These are phyloP conservation scores for Takakia lepidozioides DNA, from an alignment of 225 moss, liverwort and hornwort species.

Conservation along the genomic window DNA sequence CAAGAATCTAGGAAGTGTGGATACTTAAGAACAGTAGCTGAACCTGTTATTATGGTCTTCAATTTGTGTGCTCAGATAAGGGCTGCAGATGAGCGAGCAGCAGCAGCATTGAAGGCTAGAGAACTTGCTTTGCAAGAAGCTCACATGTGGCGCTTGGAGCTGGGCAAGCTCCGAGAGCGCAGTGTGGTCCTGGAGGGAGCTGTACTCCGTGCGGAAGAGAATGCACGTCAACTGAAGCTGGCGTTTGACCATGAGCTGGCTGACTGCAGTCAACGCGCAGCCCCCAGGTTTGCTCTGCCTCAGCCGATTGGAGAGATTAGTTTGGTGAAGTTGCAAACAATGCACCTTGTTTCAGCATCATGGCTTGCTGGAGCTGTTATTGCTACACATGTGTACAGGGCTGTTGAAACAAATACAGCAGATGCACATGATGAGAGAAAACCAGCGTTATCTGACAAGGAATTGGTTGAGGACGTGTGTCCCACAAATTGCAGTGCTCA, in stretches of 20 bases:
- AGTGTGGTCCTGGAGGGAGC: conserved; percentile 66
- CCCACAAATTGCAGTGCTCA: too few relatives aligned
- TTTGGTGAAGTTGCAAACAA: background rate
- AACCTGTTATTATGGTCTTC: too few relatives aligned
- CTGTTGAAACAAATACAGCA: too few relatives aligned
- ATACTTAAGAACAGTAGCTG: too few relatives aligned
- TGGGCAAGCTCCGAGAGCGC: conserved; percentile 60
- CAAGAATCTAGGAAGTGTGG: too few relatives aligned
- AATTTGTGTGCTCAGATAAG: too few relatives aligned
- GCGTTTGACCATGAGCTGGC: conserved; percentile 11
- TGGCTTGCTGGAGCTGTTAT: background rate
- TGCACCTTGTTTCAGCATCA: background rate
- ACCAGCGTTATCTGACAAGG: too few relatives aligned
- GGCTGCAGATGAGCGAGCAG: conserved; percentile 40
- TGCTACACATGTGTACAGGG: too few relatives aligned
- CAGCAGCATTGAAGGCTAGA: conserved; percentile 43
- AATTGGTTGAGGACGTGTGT: too few relatives aligned
- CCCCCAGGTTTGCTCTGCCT: conserved; percentile 11
- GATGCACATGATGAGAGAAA: background rate
- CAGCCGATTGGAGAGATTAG: background rate
- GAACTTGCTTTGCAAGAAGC: conserved; percentile 66
- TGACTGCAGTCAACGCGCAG: conserved; percentile 1
- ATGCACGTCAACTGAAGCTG: conserved; percentile 17
- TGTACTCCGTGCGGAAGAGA: conserved; percentile 54
- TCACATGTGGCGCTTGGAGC: conserved; percentile 62